These are phyloP conservation scores for Candida coleopterorum DNA, from an alignment of 805 yeast genomes.

Conservation along the genomic window DNA sequence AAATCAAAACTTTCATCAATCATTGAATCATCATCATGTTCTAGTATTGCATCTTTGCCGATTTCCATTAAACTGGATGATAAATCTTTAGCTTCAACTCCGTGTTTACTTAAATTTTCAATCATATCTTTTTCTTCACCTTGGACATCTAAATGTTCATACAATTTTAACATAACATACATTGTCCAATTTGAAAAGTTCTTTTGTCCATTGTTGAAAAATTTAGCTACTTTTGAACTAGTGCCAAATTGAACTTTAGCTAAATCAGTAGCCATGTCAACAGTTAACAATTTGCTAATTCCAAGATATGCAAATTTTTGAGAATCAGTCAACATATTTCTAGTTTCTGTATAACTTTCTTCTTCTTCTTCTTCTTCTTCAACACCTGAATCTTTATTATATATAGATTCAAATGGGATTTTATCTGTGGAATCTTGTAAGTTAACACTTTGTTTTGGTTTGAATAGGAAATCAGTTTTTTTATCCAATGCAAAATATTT, in stretches of 20 bases:
- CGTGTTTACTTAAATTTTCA: slow-evolving; percentile 78
- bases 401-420: slow-evolving; percentile 11
- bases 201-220: slow-evolving; percentile 64
- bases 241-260: slow-evolving; percentile 54
- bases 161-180: slow-evolving; percentile 63
- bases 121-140: slow-evolving; percentile 85
- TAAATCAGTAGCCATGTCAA: slow-evolving; percentile 77
- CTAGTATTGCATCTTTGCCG: slow-evolving; percentile 8
- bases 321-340: slow-evolving; percentile 70
- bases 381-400: slow-evolving; percentile 31
- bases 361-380: slow-evolving; percentile 43
- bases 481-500: slow-evolving; percentile 51
- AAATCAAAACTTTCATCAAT: slow-evolving; percentile 46
- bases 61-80: slow-evolving; percentile 49
- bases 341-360: slow-evolving; percentile 76
- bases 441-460: slow-evolving; percentile 15
- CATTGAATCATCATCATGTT: slow-evolving; percentile 3
- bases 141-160: slow-evolving; percentile 72
- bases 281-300: slow-evolving; percentile 65
- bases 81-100: slow-evolving; percentile 70
- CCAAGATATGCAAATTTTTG: slow-evolving; percentile 94
- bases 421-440: not conserved
- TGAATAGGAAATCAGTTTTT: slow-evolving; percentile 50
- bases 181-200: slow-evolving; percentile 83
- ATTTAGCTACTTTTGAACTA: slow-evolving; percentile 50